A percentile compares a stretch with the other conserved stretches of the same genome.
Evolutionary conservation across 495 filamentous ascomycete species (phyloP).

Genomic region (Neurospora sp.): DNA sequence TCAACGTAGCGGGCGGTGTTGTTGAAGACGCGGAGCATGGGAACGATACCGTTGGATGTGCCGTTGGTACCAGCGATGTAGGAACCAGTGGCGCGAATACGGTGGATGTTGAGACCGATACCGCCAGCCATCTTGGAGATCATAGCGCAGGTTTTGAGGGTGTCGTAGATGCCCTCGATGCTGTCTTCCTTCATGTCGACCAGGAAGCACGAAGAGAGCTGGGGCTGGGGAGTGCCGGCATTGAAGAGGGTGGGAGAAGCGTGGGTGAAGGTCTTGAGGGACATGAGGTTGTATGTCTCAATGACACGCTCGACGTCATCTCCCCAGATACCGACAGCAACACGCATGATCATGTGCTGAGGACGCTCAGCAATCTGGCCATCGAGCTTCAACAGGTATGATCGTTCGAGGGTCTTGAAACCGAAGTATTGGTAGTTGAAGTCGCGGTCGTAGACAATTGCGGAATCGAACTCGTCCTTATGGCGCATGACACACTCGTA

Average conservation of each 20-base stretch:
- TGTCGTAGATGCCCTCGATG: slow-evolving; percentile 98
- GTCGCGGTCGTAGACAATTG: slow-evolving; percentile 96
- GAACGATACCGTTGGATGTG: slow-evolving; percentile 92
- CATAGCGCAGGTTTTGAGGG: slow-evolving; percentile 97
- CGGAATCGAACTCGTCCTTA: slow-evolving; percentile 91
- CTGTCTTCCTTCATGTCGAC: slow-evolving; percentile 98
- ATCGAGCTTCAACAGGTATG: slow-evolving; percentile 86
- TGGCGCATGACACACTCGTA: slow-evolving; percentile 92
- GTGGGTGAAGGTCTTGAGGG: slow-evolving; percentile 93
- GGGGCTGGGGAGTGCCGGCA: slow-evolving; percentile 85
- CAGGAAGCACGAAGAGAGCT: slow-evolving; percentile 94
- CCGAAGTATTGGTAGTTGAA: slow-evolving; percentile 99
- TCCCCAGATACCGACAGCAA: slow-evolving; percentile 91
- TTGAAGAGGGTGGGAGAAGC: slow-evolving; percentile 97
- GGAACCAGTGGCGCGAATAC: slow-evolving; percentile 90
- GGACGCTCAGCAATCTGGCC: slow-evolving; percentile 92
- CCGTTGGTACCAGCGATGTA: slow-evolving; percentile 98
- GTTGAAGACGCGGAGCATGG: slow-evolving; percentile 97
- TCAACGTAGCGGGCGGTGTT: slow-evolving; percentile 98
- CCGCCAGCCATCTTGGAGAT: slow-evolving; percentile 99
- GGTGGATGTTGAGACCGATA: slow-evolving; percentile 90
- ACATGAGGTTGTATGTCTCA: slow-evolving; percentile 98
- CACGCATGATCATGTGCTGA: slow-evolving; percentile 99
- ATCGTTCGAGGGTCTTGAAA: slow-evolving; percentile 98
- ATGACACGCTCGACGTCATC: slow-evolving; percentile 88